A percentile compares a stretch with the other conserved stretches of the same genome.
Evolutionary conservation across 1,139 yeast species (phyloP).

Genomic region (Debaryomycetaceae sp.): DNA sequence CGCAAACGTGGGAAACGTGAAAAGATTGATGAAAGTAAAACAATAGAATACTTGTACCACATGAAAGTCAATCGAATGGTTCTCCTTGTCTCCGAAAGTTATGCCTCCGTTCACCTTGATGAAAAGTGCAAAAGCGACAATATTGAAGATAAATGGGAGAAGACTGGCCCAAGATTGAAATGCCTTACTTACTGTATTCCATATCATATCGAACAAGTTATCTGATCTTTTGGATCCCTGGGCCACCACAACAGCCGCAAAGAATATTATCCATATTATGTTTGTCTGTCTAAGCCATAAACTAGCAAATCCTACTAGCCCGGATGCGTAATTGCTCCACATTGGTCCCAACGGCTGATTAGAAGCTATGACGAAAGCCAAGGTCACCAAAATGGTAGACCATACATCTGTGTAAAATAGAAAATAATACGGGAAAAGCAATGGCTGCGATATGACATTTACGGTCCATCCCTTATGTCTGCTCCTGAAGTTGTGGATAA

Average conservation of each 20-base stretch:
- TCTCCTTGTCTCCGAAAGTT: constrained; percentile 82
- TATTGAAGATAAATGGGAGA: constrained; percentile 54
- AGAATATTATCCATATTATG: constrained; percentile 75
- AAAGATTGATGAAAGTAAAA: constrained; percentile 53
- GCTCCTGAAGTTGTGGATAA: constrained; percentile 21
- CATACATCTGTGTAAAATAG: constrained; percentile 91
- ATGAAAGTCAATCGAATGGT: constrained; percentile 72
- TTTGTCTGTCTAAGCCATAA: constrained; percentile 87
- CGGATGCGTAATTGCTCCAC: constrained; percentile 25
- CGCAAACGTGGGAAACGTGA: constrained; percentile 72
- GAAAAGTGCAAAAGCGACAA: constrained; percentile 52
- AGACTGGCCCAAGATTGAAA: constrained; percentile 23
- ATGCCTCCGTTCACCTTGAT: constrained; percentile 70
- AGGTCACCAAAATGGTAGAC: constrained; percentile 69
- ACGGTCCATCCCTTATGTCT: constrained; percentile 43
- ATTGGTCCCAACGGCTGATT: constrained; percentile 14
- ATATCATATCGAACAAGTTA: constrained; percentile 7
- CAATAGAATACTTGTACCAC: constrained; percentile 82
- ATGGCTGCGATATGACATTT: constrained; percentile 59
- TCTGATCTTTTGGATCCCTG: constrained; percentile 36
- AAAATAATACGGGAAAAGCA: constrained; percentile 67
- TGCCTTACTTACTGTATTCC: constrained; percentile 17
- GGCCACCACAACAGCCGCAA: constrained; percentile 47
- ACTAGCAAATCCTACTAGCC: constrained; percentile 52
- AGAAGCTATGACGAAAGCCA: constrained; percentile 36